These are phyloP conservation scores for Sporodiniella umbellata DNA, from an alignment of 371 early-diverging fungal genomes.

Conservation along the genomic window DNA sequence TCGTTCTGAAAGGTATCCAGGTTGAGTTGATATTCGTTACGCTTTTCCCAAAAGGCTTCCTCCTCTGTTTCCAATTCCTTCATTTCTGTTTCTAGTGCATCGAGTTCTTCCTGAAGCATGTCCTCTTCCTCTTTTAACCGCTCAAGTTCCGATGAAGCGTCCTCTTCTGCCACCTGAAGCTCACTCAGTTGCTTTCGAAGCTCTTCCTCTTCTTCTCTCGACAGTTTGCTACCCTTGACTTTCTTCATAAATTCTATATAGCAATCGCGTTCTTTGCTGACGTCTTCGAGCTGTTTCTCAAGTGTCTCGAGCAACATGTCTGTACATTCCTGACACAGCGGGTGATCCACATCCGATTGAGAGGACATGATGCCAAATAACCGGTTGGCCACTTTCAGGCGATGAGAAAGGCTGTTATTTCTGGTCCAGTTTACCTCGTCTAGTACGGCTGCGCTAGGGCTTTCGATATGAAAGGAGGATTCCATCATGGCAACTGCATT, in stretches of 20 bases:
- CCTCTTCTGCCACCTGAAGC: slow-evolving; percentile 51
- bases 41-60: slow-evolving; percentile 70
- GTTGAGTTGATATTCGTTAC: slow-evolving; percentile 66
- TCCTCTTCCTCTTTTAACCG: slow-evolving; percentile 62
- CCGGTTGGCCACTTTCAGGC: slow-evolving; percentile 62
- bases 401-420: slow-evolving; percentile 50
- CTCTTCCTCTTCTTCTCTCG: slow-evolving; percentile 44
- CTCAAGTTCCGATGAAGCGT: slow-evolving; percentile 50
- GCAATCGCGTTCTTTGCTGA: slow-evolving; percentile 67
- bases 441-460: neutral
- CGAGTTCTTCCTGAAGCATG: slow-evolving; percentile 54
- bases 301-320: slow-evolving; percentile 71
- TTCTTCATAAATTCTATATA: slow-evolving; percentile 71
- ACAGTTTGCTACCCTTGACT: slow-evolving; percentile 51
- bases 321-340: slow-evolving; percentile 88
- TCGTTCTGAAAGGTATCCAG: slow-evolving; percentile 69
- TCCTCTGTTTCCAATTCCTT: slow-evolving; percentile 64
- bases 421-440: slow-evolving; percentile 24
- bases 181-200: slow-evolving; percentile 48
- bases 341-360: slow-evolving; percentile 75
- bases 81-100: slow-evolving; percentile 57
- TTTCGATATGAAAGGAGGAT: neutral
- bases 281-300: slow-evolving; percentile 68
- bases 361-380: slow-evolving; percentile 72
- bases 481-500: neutral